Evolutionary conservation across 2,329 filamentous ascomycete genomes (phyloP), one percentile per base, ranked within the genome.

Genomic region (Acrocalymma vagum): DNA sequence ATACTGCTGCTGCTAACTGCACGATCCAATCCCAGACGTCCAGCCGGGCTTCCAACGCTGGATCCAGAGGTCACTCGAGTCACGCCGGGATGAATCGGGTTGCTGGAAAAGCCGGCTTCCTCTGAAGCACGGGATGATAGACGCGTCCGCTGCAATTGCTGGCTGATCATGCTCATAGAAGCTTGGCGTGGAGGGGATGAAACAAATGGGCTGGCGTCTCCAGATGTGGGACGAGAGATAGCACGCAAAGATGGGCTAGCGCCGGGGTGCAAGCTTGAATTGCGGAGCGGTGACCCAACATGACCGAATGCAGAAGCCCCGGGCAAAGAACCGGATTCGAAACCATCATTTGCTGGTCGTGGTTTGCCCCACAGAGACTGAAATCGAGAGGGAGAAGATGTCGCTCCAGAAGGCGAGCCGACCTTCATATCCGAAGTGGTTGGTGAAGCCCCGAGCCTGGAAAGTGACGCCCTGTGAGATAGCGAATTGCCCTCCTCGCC

Each of bases 21-120:
- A 16, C 69, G 67, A 42, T 71, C 69, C 29, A 71, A 55, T 11
- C 53, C 60, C 31, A 67, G 60, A 35, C 64, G 58, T 25, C 58
- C 60, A 22, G 48, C 45, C 3, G 65, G 57, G 45, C 53, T 62
- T 7, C 55, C 60, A 14, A 70, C 57, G 46, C 61, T 70, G 9
- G 56, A 62, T 23, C 38, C 54, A 20, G 62, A 68, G 11, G 65
- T 52, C 23, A 73, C 63, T 25, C 60, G 63, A 32, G 55, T 48
- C 54, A 91, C 88, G 84, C 58, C 95, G 83, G 90, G 91, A 90
- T 64, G 85, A 13, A 65, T 48, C 3, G 63, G 60, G 15, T 53
- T 55, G 16, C 53, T 58, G 17, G 54, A 53, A 6, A 61, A 52
- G 8, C 46, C 46, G 20, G 49, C 40, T 14, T 62, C 63, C 14